These are phyloP conservation scores for Aspergillus sclerotioniger DNA, from an alignment of 495 filamentous ascomycete genomes.

Conservation along the genomic window DNA sequence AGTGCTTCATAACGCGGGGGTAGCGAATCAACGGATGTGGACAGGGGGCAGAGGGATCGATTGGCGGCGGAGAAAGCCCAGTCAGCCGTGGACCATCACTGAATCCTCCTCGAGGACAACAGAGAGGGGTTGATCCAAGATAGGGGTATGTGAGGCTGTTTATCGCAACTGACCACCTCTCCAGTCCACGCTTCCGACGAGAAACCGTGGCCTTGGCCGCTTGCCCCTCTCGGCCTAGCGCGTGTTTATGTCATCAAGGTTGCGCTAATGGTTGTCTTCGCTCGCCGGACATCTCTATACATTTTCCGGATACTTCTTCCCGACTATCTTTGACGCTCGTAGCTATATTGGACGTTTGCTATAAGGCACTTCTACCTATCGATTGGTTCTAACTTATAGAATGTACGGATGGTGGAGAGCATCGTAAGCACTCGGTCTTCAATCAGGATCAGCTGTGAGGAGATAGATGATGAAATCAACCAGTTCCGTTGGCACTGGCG, in stretches of 20 bases:
- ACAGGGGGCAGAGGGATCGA: conserved; percentile 6
- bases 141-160: background rate
- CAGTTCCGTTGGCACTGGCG: too few species aligned
- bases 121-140: background rate
- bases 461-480: too few species aligned
- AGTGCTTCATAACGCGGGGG: conserved; percentile 19
- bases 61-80: background rate
- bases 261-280: too few species aligned
- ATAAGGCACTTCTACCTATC: too few species aligned
- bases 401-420: too few species aligned
- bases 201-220: background rate
- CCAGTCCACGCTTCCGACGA: background rate
- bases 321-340: too few species aligned
- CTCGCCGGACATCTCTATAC: too few species aligned
- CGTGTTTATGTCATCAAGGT: background rate
- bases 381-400: too few species aligned
- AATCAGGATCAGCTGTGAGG: too few species aligned
- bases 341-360: too few species aligned
- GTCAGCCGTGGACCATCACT: conserved; percentile 19
- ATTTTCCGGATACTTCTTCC: too few species aligned
- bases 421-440: too few species aligned
- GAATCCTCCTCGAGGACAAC: background rate
- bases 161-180: background rate
- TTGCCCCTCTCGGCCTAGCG: background rate
- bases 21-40: conserved; percentile 6